These are phyloP conservation scores for Paecilomyces sp. DNA, from an alignment of 2,329 filamentous ascomycete genomes.

Conservation along the genomic window DNA sequence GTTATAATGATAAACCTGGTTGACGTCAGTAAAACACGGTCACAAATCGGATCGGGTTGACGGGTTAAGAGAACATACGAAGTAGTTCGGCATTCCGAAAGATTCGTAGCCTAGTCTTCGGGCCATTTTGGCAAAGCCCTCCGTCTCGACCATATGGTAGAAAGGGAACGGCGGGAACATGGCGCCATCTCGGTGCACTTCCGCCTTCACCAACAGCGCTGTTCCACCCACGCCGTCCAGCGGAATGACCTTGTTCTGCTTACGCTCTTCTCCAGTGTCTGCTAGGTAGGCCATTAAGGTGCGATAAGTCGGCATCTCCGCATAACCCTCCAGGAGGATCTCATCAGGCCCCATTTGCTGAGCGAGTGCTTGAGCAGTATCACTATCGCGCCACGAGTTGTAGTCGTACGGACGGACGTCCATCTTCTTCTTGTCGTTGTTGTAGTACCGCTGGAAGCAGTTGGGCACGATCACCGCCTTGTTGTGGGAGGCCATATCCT, in stretches of 20 bases:
- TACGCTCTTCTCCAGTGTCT: conserved; percentile 47
- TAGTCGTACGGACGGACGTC: conserved; percentile 86
- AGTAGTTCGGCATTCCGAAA: conserved; percentile 92
- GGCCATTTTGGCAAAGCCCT: conserved; percentile 97
- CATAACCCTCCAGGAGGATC: conserved; percentile 87
- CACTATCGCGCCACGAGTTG: conserved; percentile 95
- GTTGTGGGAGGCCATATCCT: conserved; percentile 82
- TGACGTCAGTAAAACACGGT: conserved; percentile 5
- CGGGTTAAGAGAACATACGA: conserved; percentile 65
- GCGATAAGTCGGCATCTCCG: conserved; percentile 86
- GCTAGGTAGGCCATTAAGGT: conserved; percentile 83
- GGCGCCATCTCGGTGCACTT: conserved; percentile 92
- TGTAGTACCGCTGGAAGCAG: conserved; percentile 82
- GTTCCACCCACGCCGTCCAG: conserved; percentile 94
- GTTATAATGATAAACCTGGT: conserved; percentile 81
- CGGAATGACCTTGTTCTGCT: conserved; percentile 62
- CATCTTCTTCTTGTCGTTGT: conserved; percentile 63
- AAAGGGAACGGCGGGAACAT: conserved; percentile 98
- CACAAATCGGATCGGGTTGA: neutral
- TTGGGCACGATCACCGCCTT: conserved; percentile 92
- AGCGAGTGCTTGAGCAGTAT: conserved; percentile 67
- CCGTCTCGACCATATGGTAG: conserved; percentile 94
- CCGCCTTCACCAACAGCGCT: conserved; percentile 86
- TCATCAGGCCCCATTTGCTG: conserved; percentile 82
- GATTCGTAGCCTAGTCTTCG: conserved; percentile 77